These are phyloP conservation scores for Corinectria fuckeliana DNA, from an alignment of 2,329 filamentous ascomycete species.

Conservation along the genomic window DNA sequence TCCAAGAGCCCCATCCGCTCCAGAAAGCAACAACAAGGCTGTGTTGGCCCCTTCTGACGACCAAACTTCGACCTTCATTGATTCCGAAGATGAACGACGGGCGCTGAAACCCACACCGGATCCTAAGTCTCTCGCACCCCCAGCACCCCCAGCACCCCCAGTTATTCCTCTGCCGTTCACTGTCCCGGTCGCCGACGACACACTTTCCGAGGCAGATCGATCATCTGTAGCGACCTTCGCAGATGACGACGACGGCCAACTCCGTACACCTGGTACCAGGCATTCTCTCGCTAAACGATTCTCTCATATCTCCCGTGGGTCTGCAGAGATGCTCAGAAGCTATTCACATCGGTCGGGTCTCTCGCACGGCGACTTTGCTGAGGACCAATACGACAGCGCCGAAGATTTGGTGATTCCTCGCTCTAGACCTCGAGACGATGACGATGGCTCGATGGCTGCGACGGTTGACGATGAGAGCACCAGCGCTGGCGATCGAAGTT, in stretches of 20 bases:
- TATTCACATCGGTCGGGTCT: conserved; percentile 47
- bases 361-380: conserved; percentile 17
- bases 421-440: conserved; percentile 47
- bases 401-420: conserved; percentile 54
- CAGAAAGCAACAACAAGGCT: conserved; percentile 39
- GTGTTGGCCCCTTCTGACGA: conserved; percentile 15
- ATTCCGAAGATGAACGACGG: conserved; percentile 25
- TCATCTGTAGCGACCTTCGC: conserved; percentile 76
- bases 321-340: conserved; percentile 52
- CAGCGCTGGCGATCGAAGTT: conserved; percentile 47
- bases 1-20: conserved; percentile 34
- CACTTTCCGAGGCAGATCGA: conserved; percentile 52
- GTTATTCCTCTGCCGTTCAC: conserved; percentile 72
- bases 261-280: conserved; percentile 37
- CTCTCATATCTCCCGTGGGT: conserved; percentile 58
- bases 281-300: conserved; percentile 55
- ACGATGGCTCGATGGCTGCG: conserved; percentile 60
- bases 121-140: conserved; percentile 47
- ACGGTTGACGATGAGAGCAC: conserved; percentile 62
- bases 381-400: conserved; percentile 46
- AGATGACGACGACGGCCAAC: conserved; percentile 58
- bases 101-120: conserved; percentile 29
- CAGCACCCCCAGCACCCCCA: too few relatives aligned
- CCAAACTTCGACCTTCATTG: conserved; percentile 22
- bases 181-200: conserved; percentile 56